Conservation (phyloP, 2,329 filamentous ascomycete genomes). For the Paraphaeosphaeria sporulosa region DNA sequence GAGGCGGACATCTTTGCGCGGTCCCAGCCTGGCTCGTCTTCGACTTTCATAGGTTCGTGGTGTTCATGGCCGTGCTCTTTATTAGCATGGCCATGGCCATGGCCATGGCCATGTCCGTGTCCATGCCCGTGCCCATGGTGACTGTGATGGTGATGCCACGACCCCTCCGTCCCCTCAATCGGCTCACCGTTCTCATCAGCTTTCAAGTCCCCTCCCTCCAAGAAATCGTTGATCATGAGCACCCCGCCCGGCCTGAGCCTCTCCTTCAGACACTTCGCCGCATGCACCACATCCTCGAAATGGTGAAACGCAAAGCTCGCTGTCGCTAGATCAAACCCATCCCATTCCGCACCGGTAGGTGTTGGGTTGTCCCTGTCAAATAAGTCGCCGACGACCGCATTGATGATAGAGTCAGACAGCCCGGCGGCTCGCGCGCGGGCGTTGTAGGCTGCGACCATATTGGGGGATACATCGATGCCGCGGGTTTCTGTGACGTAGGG, state of each 20-base stretch:
- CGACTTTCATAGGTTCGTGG: conserved; percentile 13
- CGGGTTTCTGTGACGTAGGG: conserved; percentile 69
- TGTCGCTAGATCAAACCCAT: conserved; percentile 53
- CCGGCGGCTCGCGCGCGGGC: conserved; percentile 53
- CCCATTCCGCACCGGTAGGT: conserved; percentile 38
- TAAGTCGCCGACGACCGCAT: conserved; percentile 47
- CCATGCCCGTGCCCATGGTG: conserved; percentile 28
- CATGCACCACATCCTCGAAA: conserved; percentile 66
- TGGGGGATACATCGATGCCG: conserved; percentile 74
- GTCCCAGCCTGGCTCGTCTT: conserved; percentile 15
- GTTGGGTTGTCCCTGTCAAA: conserved; percentile 36
- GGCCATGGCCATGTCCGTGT: conserved; percentile 21
- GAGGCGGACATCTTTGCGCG: conserved; percentile 55
- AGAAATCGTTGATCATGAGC: conserved; percentile 72
- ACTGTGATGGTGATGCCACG: conserved; percentile 29
- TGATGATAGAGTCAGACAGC: conserved; percentile 26
- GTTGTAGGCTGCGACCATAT: conserved; percentile 76
- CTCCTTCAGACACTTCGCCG: conserved; percentile 65
- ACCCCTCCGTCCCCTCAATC: conserved; percentile 33
- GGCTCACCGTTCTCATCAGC: conserved; percentile 36
- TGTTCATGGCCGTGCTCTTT: conserved; percentile 19
- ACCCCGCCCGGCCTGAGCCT: conserved; percentile 72
- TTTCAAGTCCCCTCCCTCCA: conserved; percentile 58
- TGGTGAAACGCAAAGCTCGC: conserved; percentile 57
- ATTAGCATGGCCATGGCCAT: conserved; percentile 24